Base-by-base conservation (phyloP, 257 asterid species). In the Knoxia roxburghii region DNA sequence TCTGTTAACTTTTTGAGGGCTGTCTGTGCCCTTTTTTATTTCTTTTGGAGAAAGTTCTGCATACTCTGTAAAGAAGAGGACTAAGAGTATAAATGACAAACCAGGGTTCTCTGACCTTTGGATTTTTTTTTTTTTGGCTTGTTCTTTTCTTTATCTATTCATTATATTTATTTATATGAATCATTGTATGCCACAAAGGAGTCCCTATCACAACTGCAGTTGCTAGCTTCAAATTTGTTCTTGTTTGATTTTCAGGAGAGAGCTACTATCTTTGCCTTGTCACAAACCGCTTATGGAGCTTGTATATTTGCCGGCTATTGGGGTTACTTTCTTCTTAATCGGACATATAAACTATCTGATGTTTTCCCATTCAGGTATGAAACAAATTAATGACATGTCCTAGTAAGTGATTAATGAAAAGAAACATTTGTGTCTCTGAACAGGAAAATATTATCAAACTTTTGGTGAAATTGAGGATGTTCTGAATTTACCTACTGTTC, bases 211-310 rank as follows among this genome's bases (percentile, higher is more conserved):
- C 68, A 40, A 49, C 63, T 65, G 59, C 30, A 46, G 45, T 64
- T 78, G 65, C 45, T 67, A 21, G 39, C 61, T 41, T 68, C 30
- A 61, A n/a, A 59, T 72, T 64, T 61, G 46, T 71, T 49, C 66
- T 37, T 70, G 48, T 39, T 71, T 68, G 79, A 68, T 59, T 75
- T 80, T 80, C 86, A 90, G 99, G 99, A 89, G 86, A 94, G 82
- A 82, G 79, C 89, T 71, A 81, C 86, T 73, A 77, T 83, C 66
- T 94, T 94, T 83, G 81, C 88, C 72, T 75, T 91, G 77, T 87
- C 99, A 21, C 99, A 94, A 82, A 84, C 83, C 55, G 90, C 96
- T 70, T 94, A 84, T 76, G 99, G 95, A 52, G 90, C 81, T 66
- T 79, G 81, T 27, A 74, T 87, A 45, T 86, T 94, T 79, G 70